Base-by-base conservation (phyloP, 2,329 filamentous ascomycete species). In the Fusarium abutilonis region DNA sequence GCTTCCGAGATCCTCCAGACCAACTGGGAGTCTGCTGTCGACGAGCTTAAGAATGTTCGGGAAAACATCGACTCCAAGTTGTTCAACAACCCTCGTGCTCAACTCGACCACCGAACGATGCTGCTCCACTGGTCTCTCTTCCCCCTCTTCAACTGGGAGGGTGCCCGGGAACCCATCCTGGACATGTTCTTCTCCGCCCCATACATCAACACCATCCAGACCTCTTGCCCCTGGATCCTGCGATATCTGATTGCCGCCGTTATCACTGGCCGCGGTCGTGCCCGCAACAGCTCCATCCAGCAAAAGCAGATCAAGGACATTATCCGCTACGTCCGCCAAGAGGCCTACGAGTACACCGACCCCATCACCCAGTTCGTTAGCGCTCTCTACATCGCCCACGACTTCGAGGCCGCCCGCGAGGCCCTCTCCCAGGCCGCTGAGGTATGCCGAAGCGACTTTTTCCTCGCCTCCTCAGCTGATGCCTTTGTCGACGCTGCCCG, bases 171-270 rank as follows among this genome's bases (percentile, higher is more conserved):
- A 75, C 86, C 87, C 70, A 86, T 99, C 71, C 92, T 95, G 74
- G 95, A 99, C 72, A 88, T 98, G 76, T 95, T 97, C 85, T 98
- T 99, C 86, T 96, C 91, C 65, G 91, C 93, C 66, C 86, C 92
- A 71, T 99, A 92, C 85, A 99, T 99, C 87, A 99, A 98, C 87
- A 98, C 94, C 72, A 97, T 99, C 77, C 95, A 99, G 85, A 97
- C 95, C 57, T 90, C 89, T 72, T 97, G 93, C 83, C 94, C 95
- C 7, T 99, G 95, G 95, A 88, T 97, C 65, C 85, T 99, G 72
- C 89, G 95, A 70, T 99, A 99, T 80, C 86, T 99, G 56, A 89
- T 93, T 59, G 93, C 93, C 45, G 91, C 94, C 68, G 94, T 99
- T 72, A 96, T 99, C 78, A 97, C 93, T 63, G 95, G 94, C 81